Evolutionary conservation across 805 yeast species (phyloP).

Genomic region (Suhomyces faveliae): DNA sequence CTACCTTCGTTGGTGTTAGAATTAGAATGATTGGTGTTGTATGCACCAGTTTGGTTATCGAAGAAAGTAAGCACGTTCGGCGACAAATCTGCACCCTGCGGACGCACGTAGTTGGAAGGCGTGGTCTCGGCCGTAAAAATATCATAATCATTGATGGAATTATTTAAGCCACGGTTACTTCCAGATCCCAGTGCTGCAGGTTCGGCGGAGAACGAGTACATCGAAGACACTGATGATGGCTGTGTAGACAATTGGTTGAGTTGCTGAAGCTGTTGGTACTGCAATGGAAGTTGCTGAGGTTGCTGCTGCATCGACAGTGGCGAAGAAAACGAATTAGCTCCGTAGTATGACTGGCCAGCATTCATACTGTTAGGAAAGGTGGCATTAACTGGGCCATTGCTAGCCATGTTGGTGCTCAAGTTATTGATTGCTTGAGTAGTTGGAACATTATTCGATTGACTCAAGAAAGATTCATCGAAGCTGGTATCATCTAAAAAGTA

Average conservation of each 20-base stretch:
- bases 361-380: conserved; percentile 5
- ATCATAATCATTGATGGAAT: conserved; percentile 4
- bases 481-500: conserved; percentile 6
- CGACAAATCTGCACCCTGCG: conserved; percentile 2
- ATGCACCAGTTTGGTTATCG: conserved; percentile 3
- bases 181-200: not conserved
- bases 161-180: not conserved
- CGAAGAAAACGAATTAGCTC: not conserved
- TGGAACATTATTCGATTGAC: not conserved
- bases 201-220: conserved; percentile 1
- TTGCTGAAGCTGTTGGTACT: conserved; percentile 4
- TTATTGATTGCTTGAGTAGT: not conserved
- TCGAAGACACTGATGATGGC: conserved; percentile 1
- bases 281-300: conserved; percentile 3
- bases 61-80: conserved; percentile 2
- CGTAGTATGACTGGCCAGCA: conserved; percentile 11
- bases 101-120: not conserved
- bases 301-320: conserved; percentile 1
- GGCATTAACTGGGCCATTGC: not conserved
- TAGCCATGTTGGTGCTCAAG: not conserved
- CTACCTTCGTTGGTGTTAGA: not conserved
- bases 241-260: not conserved
- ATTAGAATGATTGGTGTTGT: conserved; percentile 1
- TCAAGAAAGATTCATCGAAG: conserved; percentile 7
- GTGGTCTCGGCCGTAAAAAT: conserved; percentile 4